Conservation (phyloP, 805 yeast species). For the Candida nitratophila region DNA sequence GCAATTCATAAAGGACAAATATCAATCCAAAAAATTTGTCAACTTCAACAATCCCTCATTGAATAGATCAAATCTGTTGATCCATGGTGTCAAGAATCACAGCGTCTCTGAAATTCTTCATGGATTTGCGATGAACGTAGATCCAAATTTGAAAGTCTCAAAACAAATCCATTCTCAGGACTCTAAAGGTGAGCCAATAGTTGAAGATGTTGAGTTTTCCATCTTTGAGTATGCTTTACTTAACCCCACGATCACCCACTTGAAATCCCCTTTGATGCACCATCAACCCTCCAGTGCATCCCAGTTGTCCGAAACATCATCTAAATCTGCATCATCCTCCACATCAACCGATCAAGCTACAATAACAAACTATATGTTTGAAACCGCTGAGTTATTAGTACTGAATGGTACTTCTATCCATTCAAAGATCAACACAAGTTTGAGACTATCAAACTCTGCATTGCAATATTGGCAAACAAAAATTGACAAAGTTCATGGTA, state of each 20-base stretch:
- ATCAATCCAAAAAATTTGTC: slow-evolving; percentile 45
- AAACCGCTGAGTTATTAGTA: slow-evolving; percentile 47
- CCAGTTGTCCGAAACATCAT: slow-evolving; percentile 5
- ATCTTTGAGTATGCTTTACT: slow-evolving; percentile 46
- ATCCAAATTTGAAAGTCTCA: slow-evolving; percentile 29
- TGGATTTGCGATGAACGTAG: slow-evolving; percentile 41
- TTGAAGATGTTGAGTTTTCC: slow-evolving; percentile 15
- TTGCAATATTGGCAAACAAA: slow-evolving; percentile 44
- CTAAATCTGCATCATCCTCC: neutral
- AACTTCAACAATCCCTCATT: slow-evolving; percentile 14
- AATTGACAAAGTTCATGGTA: slow-evolving; percentile 25
- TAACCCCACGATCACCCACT: slow-evolving; percentile 20
- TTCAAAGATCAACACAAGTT: slow-evolving; percentile 21
- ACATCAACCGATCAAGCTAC: slow-evolving; percentile 10
- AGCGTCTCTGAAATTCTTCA: slow-evolving; percentile 37
- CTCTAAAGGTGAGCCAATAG: slow-evolving; percentile 6
- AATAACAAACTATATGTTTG: slow-evolving; percentile 21
- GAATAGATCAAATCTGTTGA: slow-evolving; percentile 25
- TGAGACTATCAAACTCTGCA: slow-evolving; percentile 41
- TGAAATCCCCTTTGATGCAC: slow-evolving; percentile 1
- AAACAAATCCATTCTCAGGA: neutral
- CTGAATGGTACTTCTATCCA: slow-evolving; percentile 51
- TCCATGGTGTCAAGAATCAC: slow-evolving; percentile 47
- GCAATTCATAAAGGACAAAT: slow-evolving; percentile 60
- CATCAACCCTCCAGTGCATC: too few species aligned